Evolutionary conservation across 768 basidiomycete genomes (phyloP).

Genomic region (Lentinula boryana): DNA sequence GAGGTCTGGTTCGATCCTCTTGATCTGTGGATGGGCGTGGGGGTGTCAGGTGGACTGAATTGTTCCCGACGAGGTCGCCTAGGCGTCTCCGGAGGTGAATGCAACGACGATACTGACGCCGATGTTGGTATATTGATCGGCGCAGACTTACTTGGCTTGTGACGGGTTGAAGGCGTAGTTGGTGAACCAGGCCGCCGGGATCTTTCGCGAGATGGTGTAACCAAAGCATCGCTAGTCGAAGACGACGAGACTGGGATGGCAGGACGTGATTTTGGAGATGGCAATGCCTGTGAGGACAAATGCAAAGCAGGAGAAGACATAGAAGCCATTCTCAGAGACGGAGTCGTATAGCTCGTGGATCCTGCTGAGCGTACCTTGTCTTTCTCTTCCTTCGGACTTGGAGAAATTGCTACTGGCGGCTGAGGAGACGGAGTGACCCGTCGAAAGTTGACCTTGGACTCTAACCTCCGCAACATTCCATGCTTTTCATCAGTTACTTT

Average conservation of each 20-base stretch:
- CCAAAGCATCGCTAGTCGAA: conserved; percentile 36
- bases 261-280: conserved; percentile 47
- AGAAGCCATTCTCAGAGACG: conserved; percentile 64
- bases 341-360: conserved; percentile 53
- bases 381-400: conserved; percentile 15
- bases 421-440: conserved; percentile 17
- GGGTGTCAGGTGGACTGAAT: conserved; percentile 41
- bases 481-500: conserved; percentile 34
- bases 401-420: background rate
- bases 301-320: conserved; percentile 73
- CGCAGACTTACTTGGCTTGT: conserved; percentile 25
- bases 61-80: conserved; percentile 30
- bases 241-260: conserved; percentile 42
- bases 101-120: conserved; percentile 7
- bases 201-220: conserved; percentile 42
- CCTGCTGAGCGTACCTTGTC: conserved; percentile 41
- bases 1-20: conserved; percentile 28
- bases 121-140: conserved; percentile 23
- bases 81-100: conserved; percentile 24
- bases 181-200: conserved; percentile 33
- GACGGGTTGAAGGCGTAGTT: conserved; percentile 17
- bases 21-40: conserved; percentile 35
- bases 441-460: conserved; percentile 49
- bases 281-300: conserved; percentile 49
- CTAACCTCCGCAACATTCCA: conserved; percentile 40